phyloP scores from a whole-genome alignment of 495 filamentous ascomycete species.

The Aspergillus nanangensis region DNA sequence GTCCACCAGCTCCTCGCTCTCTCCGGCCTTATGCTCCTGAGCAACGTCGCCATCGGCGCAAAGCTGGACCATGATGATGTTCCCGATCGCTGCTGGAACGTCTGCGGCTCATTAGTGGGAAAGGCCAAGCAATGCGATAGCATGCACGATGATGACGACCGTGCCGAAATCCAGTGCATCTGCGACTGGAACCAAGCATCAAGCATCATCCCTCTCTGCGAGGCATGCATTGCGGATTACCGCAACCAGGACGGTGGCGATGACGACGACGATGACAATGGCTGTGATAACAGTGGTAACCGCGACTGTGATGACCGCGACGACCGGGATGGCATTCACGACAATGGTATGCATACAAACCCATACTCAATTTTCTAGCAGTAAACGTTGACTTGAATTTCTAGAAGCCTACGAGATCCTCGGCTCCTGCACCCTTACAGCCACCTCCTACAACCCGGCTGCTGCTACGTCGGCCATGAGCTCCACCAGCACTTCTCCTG shows the following conservation, averaged over 20 bases:
- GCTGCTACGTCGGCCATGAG: conserved; percentile 6
- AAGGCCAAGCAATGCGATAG: conserved; percentile 23
- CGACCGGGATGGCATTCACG: conserved; percentile 1
- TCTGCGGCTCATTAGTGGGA: conserved; percentile 24
- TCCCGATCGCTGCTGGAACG: conserved; percentile 25
- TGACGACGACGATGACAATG: conserved; percentile 12
- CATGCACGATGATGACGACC: conserved; percentile 23
- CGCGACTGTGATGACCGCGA: conserved; percentile 12
- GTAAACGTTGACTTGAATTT: not conserved
- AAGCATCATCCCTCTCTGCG: conserved; percentile 27
- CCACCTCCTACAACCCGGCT: conserved; percentile 24
- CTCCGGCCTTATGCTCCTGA: conserved; percentile 22
- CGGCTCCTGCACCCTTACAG: conserved; percentile 23
- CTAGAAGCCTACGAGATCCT: conserved; percentile 34
- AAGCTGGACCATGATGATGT: conserved; percentile 31
- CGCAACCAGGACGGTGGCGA: conserved; percentile 12
- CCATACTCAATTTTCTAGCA: not conserved
- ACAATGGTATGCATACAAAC: conserved; percentile 18
- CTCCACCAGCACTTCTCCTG: not conserved
- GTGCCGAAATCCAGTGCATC: conserved; percentile 27
- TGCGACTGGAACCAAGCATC: conserved; percentile 25
- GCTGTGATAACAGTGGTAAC: conserved; percentile 9
- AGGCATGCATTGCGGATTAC: conserved; percentile 33
- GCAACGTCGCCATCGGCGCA: conserved; percentile 21
- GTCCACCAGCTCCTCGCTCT: conserved; percentile 22